Evolutionary conservation across 2,329 filamentous ascomycete species (phyloP).

Genomic region (Trichoderma pleuroti): DNA sequence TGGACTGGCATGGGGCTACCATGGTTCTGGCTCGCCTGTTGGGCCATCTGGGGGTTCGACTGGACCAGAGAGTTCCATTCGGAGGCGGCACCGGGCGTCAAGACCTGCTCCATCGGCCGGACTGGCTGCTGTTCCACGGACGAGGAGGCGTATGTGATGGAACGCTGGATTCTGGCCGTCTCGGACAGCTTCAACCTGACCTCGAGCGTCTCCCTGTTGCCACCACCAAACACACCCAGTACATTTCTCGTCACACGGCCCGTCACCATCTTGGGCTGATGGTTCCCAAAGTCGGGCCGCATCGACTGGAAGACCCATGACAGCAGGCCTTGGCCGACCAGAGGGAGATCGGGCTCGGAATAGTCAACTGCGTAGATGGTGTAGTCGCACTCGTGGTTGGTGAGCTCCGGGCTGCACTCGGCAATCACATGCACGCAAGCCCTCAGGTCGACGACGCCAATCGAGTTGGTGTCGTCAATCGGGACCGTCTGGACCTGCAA

Average conservation of each 20-base stretch:
- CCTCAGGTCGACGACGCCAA: conserved; percentile 84
- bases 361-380: conserved; percentile 98
- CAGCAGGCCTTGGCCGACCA: conserved; percentile 93
- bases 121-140: conserved; percentile 18
- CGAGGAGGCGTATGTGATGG: conserved; percentile 23
- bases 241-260: conserved; percentile 86
- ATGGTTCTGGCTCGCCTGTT: conserved; percentile 26
- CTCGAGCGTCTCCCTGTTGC: conserved; percentile 82
- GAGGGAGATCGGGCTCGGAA: conserved; percentile 86
- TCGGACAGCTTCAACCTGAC: conserved; percentile 85
- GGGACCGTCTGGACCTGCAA: conserved; percentile 76
- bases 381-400: conserved; percentile 70
- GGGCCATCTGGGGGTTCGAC: conserved; percentile 57
- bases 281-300: conserved; percentile 39
- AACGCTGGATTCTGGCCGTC: conserved; percentile 56
- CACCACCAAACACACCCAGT: conserved; percentile 77
- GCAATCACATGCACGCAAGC: conserved; percentile 81
- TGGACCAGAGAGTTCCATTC: conserved; percentile 79
- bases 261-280: conserved; percentile 71
- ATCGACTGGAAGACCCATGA: conserved; percentile 68
- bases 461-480: conserved; percentile 73
- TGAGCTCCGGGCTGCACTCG: conserved; percentile 77
- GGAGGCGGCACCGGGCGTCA: conserved; percentile 58
- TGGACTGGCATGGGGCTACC: not conserved
- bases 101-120: conserved; percentile 33